A percentile compares a stretch with the other conserved stretches of the same genome.
Conservation (phyloP, 1,284 basidiomycete genomes). For the Ustanciosporium gigantosporum region DNA sequence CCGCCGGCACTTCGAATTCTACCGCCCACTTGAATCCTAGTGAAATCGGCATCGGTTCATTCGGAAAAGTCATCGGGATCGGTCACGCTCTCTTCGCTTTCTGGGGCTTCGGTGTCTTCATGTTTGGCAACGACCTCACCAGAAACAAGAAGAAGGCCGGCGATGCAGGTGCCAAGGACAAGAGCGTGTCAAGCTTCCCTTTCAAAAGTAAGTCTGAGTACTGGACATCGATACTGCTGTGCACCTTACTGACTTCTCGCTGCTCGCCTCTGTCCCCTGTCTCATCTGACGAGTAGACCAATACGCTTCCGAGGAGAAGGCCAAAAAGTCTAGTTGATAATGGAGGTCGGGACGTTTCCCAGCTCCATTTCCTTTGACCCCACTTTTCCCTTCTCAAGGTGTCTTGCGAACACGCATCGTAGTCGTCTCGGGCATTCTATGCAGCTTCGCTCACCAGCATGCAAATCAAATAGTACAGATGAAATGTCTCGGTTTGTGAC, state of each 20-base stretch:
- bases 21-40: conserved; percentile 5
- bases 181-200: conserved; percentile 60
- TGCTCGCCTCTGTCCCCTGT: not conserved
- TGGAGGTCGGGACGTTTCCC: too few relatives aligned
- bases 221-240: not conserved
- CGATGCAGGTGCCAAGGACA: conserved; percentile 19
- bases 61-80: conserved; percentile 24
- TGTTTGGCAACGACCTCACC: conserved; percentile 38
- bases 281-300: conserved; percentile 6
- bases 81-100: conserved; percentile 22
- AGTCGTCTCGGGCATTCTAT: too few relatives aligned
- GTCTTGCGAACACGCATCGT: too few relatives aligned
- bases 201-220: conserved; percentile 33
- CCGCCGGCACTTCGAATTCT: too few relatives aligned
- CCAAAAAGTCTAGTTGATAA: conserved; percentile 33
- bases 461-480: too few relatives aligned
- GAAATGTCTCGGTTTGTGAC: too few relatives aligned
- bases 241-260: not conserved
- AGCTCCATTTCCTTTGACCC: too few relatives aligned
- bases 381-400: too few relatives aligned
- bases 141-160: conserved; percentile 38
- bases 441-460: too few relatives aligned
- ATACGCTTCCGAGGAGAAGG: conserved; percentile 29
- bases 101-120: conserved; percentile 35
- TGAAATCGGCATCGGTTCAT: conserved; percentile 26